A percentile compares a stretch with the other conserved stretches of the same genome.
Conservation (phyloP, 768 basidiomycete genomes). For the Lactarius akahatsu region DNA sequence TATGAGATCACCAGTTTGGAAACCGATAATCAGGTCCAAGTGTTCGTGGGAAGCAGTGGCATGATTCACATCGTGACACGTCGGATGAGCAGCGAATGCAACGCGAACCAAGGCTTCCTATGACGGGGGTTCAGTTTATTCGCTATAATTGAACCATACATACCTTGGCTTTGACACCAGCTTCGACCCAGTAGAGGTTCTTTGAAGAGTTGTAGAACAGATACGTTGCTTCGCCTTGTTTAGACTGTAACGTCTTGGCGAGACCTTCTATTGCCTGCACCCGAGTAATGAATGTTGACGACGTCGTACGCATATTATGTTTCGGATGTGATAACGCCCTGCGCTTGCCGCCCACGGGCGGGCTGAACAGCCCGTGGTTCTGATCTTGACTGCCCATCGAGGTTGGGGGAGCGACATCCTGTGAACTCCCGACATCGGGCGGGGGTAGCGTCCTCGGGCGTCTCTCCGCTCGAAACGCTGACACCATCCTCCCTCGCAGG, state of each 20-base stretch:
- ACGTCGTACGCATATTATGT: conserved; percentile 86
- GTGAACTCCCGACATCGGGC: conserved; percentile 35
- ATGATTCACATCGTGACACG: conserved; percentile 86
- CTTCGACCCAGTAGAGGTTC: conserved; percentile 83
- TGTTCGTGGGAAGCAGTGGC: conserved; percentile 74
- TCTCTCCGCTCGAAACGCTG: conserved; percentile 82
- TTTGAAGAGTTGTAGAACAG: conserved; percentile 87
- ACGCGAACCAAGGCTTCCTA: conserved; percentile 87
- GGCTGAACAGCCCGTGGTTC: conserved; percentile 58
- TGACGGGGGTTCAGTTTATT: background rate
- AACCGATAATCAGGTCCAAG: conserved; percentile 89
- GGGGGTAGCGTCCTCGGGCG: conserved; percentile 58
- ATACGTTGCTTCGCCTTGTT: conserved; percentile 83
- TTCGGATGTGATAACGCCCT: conserved; percentile 70
- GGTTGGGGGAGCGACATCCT: conserved; percentile 37
- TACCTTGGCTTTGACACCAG: conserved; percentile 83
- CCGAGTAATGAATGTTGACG: conserved; percentile 89
- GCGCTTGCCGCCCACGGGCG: conserved; percentile 56
- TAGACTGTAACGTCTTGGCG: conserved; percentile 65
- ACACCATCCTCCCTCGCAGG: conserved; percentile 50
- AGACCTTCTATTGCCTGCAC: conserved; percentile 80
- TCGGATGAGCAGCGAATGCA: conserved; percentile 83
- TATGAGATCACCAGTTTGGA: conserved; percentile 89
- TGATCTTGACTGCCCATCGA: conserved; percentile 41
- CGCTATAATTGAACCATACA: conserved; percentile 22